Percentiles rank a stretch among this genome's conserved stretches.
These are phyloP conservation scores for Russula olivacea DNA, from an alignment of 768 basidiomycete genomes.

Conservation along the genomic window DNA sequence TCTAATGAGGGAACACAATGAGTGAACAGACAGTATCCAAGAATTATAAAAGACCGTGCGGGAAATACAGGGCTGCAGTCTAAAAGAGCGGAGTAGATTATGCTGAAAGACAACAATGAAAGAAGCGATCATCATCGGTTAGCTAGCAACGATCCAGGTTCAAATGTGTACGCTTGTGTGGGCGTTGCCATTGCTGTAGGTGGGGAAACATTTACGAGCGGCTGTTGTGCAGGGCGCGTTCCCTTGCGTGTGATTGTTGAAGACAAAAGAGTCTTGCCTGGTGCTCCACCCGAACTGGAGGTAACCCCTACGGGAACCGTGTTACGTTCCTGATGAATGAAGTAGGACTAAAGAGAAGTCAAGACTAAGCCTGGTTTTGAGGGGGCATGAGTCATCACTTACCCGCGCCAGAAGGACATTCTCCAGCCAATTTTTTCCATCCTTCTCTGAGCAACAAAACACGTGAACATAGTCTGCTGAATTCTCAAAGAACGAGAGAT, in stretches of 20 bases:
- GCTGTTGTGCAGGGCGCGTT: conserved; percentile 37
- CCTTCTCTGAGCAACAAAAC: conserved; percentile 70
- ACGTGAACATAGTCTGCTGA: conserved; percentile 82
- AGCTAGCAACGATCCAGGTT: conserved; percentile 68
- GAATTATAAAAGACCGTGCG: neutral
- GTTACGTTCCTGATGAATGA: conserved; percentile 73
- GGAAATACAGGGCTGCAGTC: neutral
- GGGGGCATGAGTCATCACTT: conserved; percentile 31
- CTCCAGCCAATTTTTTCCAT: conserved; percentile 75
- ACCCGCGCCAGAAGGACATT: conserved; percentile 78
- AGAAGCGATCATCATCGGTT: conserved; percentile 39
- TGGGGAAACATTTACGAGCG: conserved; percentile 45
- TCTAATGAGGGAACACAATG: conserved; percentile 10
- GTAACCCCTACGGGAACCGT: conserved; percentile 48
- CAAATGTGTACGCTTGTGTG: conserved; percentile 47
- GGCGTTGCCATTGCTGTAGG: conserved; percentile 32
- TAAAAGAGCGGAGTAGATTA: conserved; percentile 7
- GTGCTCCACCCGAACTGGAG: conserved; percentile 11
- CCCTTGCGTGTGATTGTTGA: conserved; percentile 37
- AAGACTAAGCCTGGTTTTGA: neutral
- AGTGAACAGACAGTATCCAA: conserved; percentile 4
- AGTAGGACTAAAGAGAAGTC: conserved; percentile 55
- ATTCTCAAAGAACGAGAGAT: conserved; percentile 80
- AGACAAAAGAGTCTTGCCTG: conserved; percentile 35
- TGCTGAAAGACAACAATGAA: neutral